phyloP scores from a whole-genome alignment of 805 yeast species.

The Yamadazyma sp. region DNA sequence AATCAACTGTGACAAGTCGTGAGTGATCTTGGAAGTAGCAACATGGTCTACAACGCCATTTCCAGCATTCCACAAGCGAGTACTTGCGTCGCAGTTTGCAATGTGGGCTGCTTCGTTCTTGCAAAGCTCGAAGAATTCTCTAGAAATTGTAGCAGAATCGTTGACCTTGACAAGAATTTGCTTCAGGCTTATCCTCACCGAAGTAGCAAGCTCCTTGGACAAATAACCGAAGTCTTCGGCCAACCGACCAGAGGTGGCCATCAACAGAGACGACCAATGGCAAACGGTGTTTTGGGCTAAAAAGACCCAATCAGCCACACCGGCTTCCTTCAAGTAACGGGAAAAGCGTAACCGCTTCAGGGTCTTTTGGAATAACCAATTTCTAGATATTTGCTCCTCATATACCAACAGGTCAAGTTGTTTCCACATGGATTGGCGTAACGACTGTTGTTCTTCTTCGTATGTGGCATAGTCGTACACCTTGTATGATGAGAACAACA shows the following conservation, averaged over 20 bases:
- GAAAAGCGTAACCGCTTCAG: conserved; percentile 2
- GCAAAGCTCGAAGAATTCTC: too few species aligned
- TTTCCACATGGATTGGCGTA: not conserved
- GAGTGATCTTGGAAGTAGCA: too few species aligned
- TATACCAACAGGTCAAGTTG: conserved; percentile 3
- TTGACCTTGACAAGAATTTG: too few species aligned
- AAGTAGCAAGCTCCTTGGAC: too few species aligned
- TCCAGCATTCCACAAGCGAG: too few species aligned
- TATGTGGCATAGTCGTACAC: not conserved
- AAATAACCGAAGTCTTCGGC: not conserved
- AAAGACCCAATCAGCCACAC: not conserved
- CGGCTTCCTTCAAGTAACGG: not conserved
- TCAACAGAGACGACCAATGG: not conserved
- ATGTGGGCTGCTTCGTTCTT: too few species aligned
- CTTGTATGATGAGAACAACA: conserved; percentile 1
- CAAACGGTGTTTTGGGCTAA: not conserved
- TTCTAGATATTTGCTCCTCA: conserved; percentile 1
- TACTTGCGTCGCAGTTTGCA: too few species aligned
- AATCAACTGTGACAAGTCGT: too few species aligned
- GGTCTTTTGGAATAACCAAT: conserved; percentile 1
- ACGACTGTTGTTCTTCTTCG: conserved; percentile 2
- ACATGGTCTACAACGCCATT: too few species aligned
- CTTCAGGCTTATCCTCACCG: too few species aligned
- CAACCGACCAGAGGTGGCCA: too few species aligned
- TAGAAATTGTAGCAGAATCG: too few species aligned